These are phyloP conservation scores for Yarrowia bubula DNA, from an alignment of 805 yeast genomes.

Conservation along the genomic window DNA sequence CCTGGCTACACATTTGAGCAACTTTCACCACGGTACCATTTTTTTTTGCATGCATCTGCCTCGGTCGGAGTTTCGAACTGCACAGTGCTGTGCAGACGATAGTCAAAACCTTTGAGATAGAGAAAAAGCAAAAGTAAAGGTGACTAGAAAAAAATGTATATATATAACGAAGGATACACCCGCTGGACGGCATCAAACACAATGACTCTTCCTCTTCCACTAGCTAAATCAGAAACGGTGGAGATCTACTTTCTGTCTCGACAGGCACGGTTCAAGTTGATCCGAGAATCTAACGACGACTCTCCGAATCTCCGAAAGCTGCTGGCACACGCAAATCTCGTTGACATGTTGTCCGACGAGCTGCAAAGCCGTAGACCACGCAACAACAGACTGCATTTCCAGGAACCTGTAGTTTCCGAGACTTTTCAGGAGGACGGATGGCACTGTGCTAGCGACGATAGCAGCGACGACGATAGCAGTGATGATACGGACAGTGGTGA, in stretches of 20 bases:
- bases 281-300: slow-evolving; percentile 5
- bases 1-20: too few relatives aligned
- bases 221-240: neutral
- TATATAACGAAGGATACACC: neutral
- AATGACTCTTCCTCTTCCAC: neutral
- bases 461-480: neutral
- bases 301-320: slow-evolving; percentile 13
- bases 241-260: neutral
- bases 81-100: neutral
- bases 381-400: neutral
- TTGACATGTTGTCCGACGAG: neutral
- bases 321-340: slow-evolving; percentile 15
- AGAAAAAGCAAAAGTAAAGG: too few relatives aligned
- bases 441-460: neutral
- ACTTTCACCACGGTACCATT: neutral
- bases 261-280: slow-evolving; percentile 3
- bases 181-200: neutral
- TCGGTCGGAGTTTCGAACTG: neutral
- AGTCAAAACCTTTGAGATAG: neutral
- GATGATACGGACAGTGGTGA: neutral
- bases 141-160: too few relatives aligned
- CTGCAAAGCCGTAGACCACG: neutral
- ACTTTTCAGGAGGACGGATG: neutral
- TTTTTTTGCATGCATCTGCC: neutral
- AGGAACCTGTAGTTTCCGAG: neutral